Evolutionary conservation across 2,329 filamentous ascomycete species (phyloP), one percentile per base, ranked within the genome.

Genomic region (Fusarium cyanostomum): DNA sequence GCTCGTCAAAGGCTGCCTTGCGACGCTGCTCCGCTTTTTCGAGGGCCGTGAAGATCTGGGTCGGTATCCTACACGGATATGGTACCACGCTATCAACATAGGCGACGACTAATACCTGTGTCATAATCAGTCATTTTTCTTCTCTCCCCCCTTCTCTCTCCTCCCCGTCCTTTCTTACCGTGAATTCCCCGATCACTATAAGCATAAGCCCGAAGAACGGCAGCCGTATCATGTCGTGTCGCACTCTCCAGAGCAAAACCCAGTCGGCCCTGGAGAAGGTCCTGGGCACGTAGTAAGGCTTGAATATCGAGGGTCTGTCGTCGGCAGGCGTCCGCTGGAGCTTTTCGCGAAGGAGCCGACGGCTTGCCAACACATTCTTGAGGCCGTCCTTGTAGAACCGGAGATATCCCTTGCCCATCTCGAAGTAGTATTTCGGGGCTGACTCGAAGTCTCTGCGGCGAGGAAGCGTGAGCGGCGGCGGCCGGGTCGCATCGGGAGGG

Each of bases 331-430:
- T 73, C 49, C 70, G 63, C 46, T 71, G 68, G 52, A 78, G 73
- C 74, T 73, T 81, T 70, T 79, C 76, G 48, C 78, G 75, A 12
- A 89, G 74, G 10, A 83, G 81, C 18, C 79, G 73, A 43, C 85
- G 82, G 67, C 96, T 97, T 57, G 81, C 78, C 74, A 87, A 88
- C 48, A 96, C 88, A 69, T 90, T 87, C 72, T 88, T 88, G 28
- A 97, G 78, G 15, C 94, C 94, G 1, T 86, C 84, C 78, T 95
- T 96, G 86, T 97, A 98, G 84, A 98, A 98, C 31, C 77, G 77
- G 9, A 90, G 75, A 77, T 96, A 97, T 48, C 90, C 87, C 74
- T 90, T 90, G 62, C 92, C 94, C 26, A 89, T 78, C 38, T 78
- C 74, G 71, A 86, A 85, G 61, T 86, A 80, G 78, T 91, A 85